phyloP scores from a whole-genome alignment of 2,329 filamentous ascomycete genomes.

The Aspergillus persii region DNA sequence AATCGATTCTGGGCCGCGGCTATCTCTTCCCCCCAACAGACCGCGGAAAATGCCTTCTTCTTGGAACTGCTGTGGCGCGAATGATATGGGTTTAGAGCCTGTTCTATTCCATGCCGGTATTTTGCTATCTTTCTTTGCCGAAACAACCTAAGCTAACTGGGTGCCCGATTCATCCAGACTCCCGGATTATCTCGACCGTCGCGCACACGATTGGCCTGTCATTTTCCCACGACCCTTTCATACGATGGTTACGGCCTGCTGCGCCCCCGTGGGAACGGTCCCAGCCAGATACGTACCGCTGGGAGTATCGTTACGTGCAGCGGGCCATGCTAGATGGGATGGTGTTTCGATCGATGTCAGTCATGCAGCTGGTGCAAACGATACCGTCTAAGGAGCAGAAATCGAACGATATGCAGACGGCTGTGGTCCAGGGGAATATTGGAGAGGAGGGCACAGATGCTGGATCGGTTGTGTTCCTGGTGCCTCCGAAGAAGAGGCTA shows the following conservation, averaged over 20 bases:
- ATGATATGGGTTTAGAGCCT: too few relatives aligned
- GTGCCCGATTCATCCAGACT: slow-evolving; percentile 9
- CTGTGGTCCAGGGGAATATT: not conserved
- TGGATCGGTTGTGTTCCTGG: slow-evolving; percentile 20
- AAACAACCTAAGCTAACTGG: not conserved
- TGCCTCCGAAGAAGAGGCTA: slow-evolving; percentile 14
- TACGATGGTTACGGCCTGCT: slow-evolving; percentile 24
- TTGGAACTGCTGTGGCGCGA: too few relatives aligned
- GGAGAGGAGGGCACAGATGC: slow-evolving; percentile 7
- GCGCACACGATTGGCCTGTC: slow-evolving; percentile 22
- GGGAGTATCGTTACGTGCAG: slow-evolving; percentile 26
- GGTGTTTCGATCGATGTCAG: slow-evolving; percentile 16
- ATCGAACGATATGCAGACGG: not conserved
- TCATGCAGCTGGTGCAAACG: slow-evolving; percentile 8
- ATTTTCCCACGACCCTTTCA: slow-evolving; percentile 25
- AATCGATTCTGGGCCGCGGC: too few relatives aligned
- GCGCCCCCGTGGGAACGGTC: slow-evolving; percentile 13
- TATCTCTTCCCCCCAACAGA: too few relatives aligned
- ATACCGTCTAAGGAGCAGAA: slow-evolving; percentile 1
- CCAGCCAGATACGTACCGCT: slow-evolving; percentile 11
- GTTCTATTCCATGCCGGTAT: too few relatives aligned
- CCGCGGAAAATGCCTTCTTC: too few relatives aligned
- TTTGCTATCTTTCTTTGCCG: too few relatives aligned
- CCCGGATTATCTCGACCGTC: slow-evolving; percentile 9
- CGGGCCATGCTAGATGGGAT: slow-evolving; percentile 17